These are phyloP conservation scores for Hypoxylon rickii DNA, from an alignment of 495 filamentous ascomycete species.

Conservation along the genomic window DNA sequence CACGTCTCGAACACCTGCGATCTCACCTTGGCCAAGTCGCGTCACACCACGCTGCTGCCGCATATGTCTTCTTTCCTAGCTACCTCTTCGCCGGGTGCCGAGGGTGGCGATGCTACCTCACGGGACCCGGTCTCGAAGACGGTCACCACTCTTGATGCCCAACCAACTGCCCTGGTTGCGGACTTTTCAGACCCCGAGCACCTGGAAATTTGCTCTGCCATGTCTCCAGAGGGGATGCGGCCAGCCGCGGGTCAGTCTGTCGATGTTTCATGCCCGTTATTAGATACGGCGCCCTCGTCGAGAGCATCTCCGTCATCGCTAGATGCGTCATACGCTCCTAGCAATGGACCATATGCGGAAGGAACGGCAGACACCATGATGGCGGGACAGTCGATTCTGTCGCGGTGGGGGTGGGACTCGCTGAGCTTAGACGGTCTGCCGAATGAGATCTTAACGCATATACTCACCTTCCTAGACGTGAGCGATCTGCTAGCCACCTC, in stretches of 20 bases:
- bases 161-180: slow-evolving; percentile 33
- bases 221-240: slow-evolving; percentile 16
- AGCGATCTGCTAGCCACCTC: slow-evolving; percentile 59
- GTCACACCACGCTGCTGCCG: slow-evolving; percentile 23
- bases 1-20: slow-evolving; percentile 28
- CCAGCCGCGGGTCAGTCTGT: slow-evolving; percentile 23
- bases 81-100: slow-evolving; percentile 31
- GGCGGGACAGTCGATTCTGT: slow-evolving; percentile 17
- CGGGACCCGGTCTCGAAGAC: slow-evolving; percentile 33
- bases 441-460: slow-evolving; percentile 60
- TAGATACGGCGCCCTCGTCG: slow-evolving; percentile 17
- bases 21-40: slow-evolving; percentile 32
- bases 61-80: slow-evolving; percentile 20
- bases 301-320: slow-evolving; percentile 5
- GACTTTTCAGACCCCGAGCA: slow-evolving; percentile 24
- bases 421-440: slow-evolving; percentile 48
- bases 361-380: slow-evolving; percentile 18
- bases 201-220: slow-evolving; percentile 13
- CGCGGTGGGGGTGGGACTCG: slow-evolving; percentile 35
- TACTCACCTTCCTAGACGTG: slow-evolving; percentile 61
- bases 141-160: slow-evolving; percentile 40
- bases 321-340: slow-evolving; percentile 15
- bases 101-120: slow-evolving; percentile 37
- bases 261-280: slow-evolving; percentile 16
- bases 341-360: slow-evolving; percentile 6